These are phyloP conservation scores for Eragrostis tef DNA, from an alignment of 202 grass and related monocot species.

Conservation along the genomic window DNA sequence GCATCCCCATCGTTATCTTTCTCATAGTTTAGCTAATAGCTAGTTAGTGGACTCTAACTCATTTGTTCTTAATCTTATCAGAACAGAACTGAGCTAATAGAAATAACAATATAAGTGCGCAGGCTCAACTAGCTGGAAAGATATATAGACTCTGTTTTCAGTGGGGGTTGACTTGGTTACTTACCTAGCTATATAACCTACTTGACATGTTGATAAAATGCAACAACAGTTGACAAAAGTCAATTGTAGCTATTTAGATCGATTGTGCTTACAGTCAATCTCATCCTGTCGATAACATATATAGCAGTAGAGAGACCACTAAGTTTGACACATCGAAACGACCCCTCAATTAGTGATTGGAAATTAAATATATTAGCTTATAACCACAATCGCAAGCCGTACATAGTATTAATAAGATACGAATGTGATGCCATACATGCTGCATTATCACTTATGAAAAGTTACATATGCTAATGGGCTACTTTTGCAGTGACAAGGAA, in stretches of 20 bases:
- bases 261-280: constrained; percentile 4
- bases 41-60: no score
- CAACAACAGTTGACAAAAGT: constrained; percentile 6
- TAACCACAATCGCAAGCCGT: constrained; percentile 11
- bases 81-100: neutral
- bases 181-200: constrained; percentile 2
- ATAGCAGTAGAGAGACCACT: constrained; percentile 2
- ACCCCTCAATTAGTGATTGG: constrained; percentile 16
- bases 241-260: constrained; percentile 17
- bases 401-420: constrained; percentile 35
- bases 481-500: constrained; percentile 23
- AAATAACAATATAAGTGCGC: constrained; percentile 4
- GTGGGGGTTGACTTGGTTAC: constrained; percentile 47
- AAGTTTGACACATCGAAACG: constrained; percentile 40
- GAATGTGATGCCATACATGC: constrained; percentile 35
- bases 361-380: constrained; percentile 5
- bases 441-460: constrained; percentile 49
- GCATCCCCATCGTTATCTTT: no score
- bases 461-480: constrained; percentile 34
- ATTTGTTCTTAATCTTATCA: no score
- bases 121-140: neutral
- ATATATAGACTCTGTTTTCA: constrained; percentile 1
- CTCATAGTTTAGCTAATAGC: no score
- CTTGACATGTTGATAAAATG: constrained; percentile 15
- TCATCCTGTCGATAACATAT: constrained; percentile 3